Percentiles rank a stretch among this genome's conserved stretches.
Evolutionary conservation across 805 yeast genomes (phyloP).

Genomic region (Lipomyces japonicus): DNA sequence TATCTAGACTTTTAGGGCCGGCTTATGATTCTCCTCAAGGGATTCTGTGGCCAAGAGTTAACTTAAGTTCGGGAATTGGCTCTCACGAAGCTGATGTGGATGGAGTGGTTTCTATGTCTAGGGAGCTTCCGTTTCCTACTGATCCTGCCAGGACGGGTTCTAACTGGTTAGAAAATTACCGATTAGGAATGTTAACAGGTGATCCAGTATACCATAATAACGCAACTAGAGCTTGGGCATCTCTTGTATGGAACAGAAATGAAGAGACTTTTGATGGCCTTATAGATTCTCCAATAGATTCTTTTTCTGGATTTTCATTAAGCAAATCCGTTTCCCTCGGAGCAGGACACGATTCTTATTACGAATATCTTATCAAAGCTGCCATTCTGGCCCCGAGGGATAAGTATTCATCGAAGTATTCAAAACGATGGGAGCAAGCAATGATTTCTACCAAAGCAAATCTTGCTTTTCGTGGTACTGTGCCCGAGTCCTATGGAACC

Average conservation of each 20-base stretch:
- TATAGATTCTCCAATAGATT: constrained; percentile 23
- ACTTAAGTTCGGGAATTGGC: constrained; percentile 12
- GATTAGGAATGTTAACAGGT: constrained; percentile 43
- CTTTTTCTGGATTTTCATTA: constrained; percentile 14
- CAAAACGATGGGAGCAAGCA: constrained; percentile 22
- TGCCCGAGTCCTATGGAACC: constrained; percentile 11
- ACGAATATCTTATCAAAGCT: constrained; percentile 27
- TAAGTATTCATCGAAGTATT: constrained; percentile 10
- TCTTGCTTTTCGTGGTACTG: constrained; percentile 17
- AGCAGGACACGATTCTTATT: constrained; percentile 25
- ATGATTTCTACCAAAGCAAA: constrained; percentile 12
- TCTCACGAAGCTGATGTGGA: constrained; percentile 4
- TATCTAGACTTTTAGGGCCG: constrained; percentile 44
- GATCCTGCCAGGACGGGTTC: constrained; percentile 22
- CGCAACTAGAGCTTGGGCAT: constrained; percentile 23
- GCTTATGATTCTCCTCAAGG: constrained; percentile 50
- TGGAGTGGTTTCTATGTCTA: neutral
- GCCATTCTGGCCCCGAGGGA: constrained; percentile 22
- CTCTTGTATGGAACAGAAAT: constrained; percentile 16
- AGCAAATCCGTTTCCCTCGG: constrained; percentile 18
- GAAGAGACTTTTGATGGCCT: constrained; percentile 23
- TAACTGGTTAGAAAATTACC: constrained; percentile 41
- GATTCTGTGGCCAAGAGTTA: constrained; percentile 38
- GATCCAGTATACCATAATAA: constrained; percentile 39
- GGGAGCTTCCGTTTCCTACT: constrained; percentile 3